Base-by-base conservation (phyloP, 1,284 basidiomycete genomes). In the Moesziomyces sp. region DNA sequence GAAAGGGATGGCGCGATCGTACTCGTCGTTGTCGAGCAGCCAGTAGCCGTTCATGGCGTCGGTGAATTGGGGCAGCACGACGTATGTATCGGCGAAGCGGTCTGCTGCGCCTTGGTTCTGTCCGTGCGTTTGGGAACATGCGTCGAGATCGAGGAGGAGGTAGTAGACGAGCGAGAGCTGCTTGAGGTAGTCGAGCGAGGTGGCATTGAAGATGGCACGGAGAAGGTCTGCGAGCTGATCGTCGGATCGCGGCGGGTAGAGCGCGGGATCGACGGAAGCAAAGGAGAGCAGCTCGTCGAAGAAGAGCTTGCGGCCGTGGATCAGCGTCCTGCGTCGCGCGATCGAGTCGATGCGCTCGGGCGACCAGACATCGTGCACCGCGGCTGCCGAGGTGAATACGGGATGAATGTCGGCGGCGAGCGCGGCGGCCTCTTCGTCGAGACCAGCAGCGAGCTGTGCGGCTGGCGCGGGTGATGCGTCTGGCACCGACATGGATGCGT, bases 41-140 rank as follows among this genome's bases (percentile, higher is more conserved):
- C 75, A 77, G 50, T 77, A 77, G 6, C 73, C 75, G 14, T 64
- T 58, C 75, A 77, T 75, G n/a, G 57, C 62, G 26, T 75, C 62
- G 19, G 60, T 58, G 49, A 71, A 74, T 4, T 72, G 68, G 23
- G 72, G 68, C 24, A 72, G 69, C 16, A 77, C 57, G 0, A 68
- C 66, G 19, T 62, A 69, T n/a, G 56, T 63, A 51, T 61, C 57
- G 23, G 75, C 72, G 26, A 77, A 77, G n/a, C 51, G 46, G 5
- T 72, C 55, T 40, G 72, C 63, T 21, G 47, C 51, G 4, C 18
- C 46, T 5, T 49, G 46, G 33, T 48, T 7, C 8, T 44, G 49
- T 9, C 13, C 46, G 24, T 28, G 62, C 46, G 30, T 3, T 13
- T 57, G 26, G 5, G 46, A 55, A 43, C 46, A 60, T 6, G 62